Evolutionary conservation across 345 rosid species (phyloP), one percentile per base, ranked within the genome.

Genomic region (Eucalyptus lansdowneana): DNA sequence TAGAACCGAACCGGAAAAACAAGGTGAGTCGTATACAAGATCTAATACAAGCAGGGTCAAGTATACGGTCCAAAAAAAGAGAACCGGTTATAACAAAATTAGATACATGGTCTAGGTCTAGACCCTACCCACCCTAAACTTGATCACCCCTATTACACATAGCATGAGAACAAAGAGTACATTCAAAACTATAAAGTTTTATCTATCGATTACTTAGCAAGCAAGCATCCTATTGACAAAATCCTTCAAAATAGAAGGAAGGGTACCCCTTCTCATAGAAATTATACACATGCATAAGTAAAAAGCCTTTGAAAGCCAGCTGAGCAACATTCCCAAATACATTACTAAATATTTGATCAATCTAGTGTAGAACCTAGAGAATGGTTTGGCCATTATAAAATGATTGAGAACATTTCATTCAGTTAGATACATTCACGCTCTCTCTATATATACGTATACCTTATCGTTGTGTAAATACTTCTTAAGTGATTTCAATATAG

Each of bases 361-460:
- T 60, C 14, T 60, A 60, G 7, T 62, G 7, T 29, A 6, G 3
- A 7, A 62, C 9, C 3, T 4, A 29, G 72, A 62, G 1, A 6
- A 62, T 27, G 72, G 8, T 2, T 37, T 37, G 14, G 14, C 4
- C 21, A 37, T 17, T 72, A 72, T 22, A 69, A 72, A 69, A 34
- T 9, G 25, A 34, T 34, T 72, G 14, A 69, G 6, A 34, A 31
- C 12, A 6, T 16, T 34, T 72, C 44, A 31, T 4, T 31, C 42
- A 19, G 24, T 37, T 1, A 10, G 5, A 1, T 0, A 2, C 2
- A 37, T 6, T 5, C 42, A 4, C 72, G 12, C 2, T 58, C 19
- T 65, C 11, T 67, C 22, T 67, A 8, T n/a, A n/a, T 67, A 67
- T 15, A 15, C 0, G 2, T 49, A 49, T 49, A 49, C 5, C 5